Percentiles rank a stretch among this genome's conserved stretches.
Conservation (phyloP, 192 early-diverging fungal species). For the Entomortierella beljakovae region DNA sequence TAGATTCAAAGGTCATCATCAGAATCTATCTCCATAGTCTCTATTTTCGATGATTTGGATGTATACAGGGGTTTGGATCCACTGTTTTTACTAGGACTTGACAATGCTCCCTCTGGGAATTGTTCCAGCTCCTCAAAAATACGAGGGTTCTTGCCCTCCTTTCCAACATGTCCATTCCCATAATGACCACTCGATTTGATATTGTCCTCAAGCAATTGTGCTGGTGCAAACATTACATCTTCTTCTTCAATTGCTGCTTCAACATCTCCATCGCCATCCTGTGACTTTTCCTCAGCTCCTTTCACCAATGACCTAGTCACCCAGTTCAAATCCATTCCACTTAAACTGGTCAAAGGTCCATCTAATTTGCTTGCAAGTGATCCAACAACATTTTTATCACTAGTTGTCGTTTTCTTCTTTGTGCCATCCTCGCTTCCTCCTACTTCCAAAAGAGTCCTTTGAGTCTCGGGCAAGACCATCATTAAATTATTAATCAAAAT, state of each 20-base stretch:
- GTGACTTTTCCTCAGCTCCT: background rate
- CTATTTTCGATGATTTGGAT: background rate
- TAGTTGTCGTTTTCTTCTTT: background rate
- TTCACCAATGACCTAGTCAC: slow-evolving; percentile 8
- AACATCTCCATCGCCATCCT: background rate
- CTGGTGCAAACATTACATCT: background rate
- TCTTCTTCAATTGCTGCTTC: background rate
- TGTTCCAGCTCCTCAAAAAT: slow-evolving; percentile 1
- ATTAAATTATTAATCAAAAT: slow-evolving; percentile 32
- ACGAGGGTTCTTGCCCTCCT: background rate
- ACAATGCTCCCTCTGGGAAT: background rate
- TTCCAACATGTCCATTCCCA: no score
- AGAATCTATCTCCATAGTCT: slow-evolving; percentile 30
- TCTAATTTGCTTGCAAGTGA: slow-evolving; percentile 13
- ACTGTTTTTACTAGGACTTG: background rate
- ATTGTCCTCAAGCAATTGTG: background rate
- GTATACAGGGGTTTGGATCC: background rate
- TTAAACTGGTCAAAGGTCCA: slow-evolving; percentile 27
- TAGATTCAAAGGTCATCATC: slow-evolving; percentile 11
- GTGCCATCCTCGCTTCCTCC: slow-evolving; percentile 15
- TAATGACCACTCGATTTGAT: no score
- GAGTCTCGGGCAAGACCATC: slow-evolving; percentile 28
- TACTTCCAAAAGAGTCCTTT: slow-evolving; percentile 16
- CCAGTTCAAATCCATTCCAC: slow-evolving; percentile 37
- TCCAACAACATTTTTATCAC: background rate